Evolutionary conservation across 2,329 filamentous ascomycete species (phyloP).

Genomic region (Apiospora hydei): DNA sequence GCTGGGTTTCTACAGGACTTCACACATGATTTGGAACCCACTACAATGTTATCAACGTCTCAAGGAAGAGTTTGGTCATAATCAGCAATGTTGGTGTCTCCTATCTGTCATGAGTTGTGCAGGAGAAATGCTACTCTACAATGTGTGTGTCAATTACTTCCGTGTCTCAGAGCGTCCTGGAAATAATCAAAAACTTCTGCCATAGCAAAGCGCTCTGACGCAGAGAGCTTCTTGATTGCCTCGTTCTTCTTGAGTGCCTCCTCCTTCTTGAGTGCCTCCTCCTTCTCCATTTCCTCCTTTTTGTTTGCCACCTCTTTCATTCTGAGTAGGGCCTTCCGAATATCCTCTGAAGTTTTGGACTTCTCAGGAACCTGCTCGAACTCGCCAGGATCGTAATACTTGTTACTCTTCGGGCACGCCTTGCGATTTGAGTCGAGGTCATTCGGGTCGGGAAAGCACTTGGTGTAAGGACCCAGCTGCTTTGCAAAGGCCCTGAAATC

Average conservation of each 20-base stretch:
- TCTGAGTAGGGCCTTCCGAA: not conserved
- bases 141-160: not conserved
- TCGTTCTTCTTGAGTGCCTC: no score
- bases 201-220: no score
- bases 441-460: not conserved
- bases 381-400: slow-evolving; percentile 1
- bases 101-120: not conserved
- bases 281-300: not conserved
- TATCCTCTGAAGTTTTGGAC: not conserved
- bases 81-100: not conserved
- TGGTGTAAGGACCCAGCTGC: not conserved
- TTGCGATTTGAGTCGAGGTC: no score
- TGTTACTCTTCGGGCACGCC: not conserved
- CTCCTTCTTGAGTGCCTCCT: not conserved
- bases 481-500: not conserved
- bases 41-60: not conserved
- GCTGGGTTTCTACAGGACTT: not conserved
- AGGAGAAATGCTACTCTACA: slow-evolving; percentile 3
- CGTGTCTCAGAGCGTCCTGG: no score
- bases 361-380: not conserved
- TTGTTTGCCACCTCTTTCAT: not conserved
- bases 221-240: no score
- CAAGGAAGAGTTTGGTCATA: not conserved
- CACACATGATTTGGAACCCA: no score
- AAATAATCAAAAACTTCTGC: no score